Evolutionary conservation across 805 yeast species (phyloP).

Genomic region (Starmerella powellii): DNA sequence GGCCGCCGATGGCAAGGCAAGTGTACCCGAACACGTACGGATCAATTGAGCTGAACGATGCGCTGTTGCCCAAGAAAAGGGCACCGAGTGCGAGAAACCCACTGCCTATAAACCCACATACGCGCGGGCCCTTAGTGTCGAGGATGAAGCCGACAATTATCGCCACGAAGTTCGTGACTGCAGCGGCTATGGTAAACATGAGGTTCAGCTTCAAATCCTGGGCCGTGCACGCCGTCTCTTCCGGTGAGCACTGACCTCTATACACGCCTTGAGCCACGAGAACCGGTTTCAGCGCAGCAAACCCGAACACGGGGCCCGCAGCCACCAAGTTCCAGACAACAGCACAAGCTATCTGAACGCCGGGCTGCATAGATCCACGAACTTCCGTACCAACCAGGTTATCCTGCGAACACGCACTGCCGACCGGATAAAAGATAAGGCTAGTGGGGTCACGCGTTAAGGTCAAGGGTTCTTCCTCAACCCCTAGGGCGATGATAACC

Average conservation of each 20-base stretch:
- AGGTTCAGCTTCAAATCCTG: constrained; percentile 75
- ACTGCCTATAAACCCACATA: constrained; percentile 67
- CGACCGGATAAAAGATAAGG: no score
- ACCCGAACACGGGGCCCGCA: constrained; percentile 91
- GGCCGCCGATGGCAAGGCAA: constrained; percentile 78
- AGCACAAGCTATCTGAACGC: constrained; percentile 55
- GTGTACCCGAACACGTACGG: constrained; percentile 65
- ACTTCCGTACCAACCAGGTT: no score
- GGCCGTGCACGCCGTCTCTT: constrained; percentile 40
- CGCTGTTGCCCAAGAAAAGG: constrained; percentile 34
- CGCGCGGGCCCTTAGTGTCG: constrained; percentile 69
- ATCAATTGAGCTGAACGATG: constrained; percentile 36
- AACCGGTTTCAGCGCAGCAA: constrained; percentile 86
- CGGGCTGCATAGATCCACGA: background rate
- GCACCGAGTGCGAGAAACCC: constrained; percentile 47
- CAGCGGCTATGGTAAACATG: constrained; percentile 78
- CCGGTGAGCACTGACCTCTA: constrained; percentile 39
- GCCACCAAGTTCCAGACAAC: constrained; percentile 77
- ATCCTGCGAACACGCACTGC: no score
- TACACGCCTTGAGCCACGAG: constrained; percentile 69
- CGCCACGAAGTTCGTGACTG: constrained; percentile 72
- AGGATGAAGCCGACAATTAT: constrained; percentile 69
- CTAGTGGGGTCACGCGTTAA: no score
- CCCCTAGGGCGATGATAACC: no score
- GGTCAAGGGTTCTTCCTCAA: no score